These are phyloP conservation scores for Melocanna baccifera DNA, from an alignment of 176 grass and related monocot species.

Conservation along the genomic window DNA sequence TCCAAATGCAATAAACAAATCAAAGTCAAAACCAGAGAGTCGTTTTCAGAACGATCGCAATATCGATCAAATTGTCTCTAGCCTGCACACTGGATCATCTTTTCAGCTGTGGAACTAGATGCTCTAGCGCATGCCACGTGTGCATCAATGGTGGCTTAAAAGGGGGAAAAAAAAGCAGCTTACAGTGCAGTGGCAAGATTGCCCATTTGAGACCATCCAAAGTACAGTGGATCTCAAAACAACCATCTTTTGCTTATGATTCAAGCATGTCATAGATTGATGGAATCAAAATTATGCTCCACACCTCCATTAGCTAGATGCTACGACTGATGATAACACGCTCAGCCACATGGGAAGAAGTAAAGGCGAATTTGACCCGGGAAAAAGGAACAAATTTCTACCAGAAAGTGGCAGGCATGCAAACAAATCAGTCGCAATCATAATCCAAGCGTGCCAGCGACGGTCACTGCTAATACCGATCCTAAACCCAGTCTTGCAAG, in stretches of 20 bases:
- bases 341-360: neutral
- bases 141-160: neutral
- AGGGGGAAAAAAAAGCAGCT: neutral
- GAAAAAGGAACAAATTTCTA: neutral
- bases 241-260: neutral
- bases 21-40: neutral
- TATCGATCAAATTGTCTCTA: neutral
- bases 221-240: neutral
- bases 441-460: neutral
- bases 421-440: neutral
- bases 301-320: neutral
- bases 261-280: neutral
- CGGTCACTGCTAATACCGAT: neutral
- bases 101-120: neutral
- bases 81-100: neutral
- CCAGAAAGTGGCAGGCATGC: slow-evolving; percentile 11
- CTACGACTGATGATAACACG: neutral
- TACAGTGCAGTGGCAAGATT: neutral
- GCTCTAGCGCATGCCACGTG: neutral
- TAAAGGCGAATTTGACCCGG: neutral
- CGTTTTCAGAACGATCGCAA: neutral
- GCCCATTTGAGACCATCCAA: neutral
- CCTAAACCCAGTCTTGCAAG: neutral
- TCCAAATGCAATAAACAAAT: neutral
- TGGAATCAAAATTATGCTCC: neutral